Conservation (phyloP, 139 green algal species). For the Parachlorella kessleri region DNA sequence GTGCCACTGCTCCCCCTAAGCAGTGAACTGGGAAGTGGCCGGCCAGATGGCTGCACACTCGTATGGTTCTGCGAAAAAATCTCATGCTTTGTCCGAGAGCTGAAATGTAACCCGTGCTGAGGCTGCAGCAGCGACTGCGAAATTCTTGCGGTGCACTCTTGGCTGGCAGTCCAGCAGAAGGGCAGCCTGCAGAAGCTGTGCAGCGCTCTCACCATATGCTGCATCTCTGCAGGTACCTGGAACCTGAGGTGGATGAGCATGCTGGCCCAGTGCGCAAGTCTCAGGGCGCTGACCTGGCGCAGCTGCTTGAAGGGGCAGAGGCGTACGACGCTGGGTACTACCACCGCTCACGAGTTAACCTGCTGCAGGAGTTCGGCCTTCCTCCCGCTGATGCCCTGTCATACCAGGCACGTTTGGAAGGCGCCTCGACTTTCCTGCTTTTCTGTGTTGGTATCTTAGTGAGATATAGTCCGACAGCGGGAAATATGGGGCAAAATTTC, state of each 20-base stretch:
- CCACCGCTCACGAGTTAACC: constrained; percentile 9
- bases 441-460: neutral
- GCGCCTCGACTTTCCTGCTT: neutral
- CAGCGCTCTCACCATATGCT: neutral
- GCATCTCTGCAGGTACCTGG: constrained; percentile 11
- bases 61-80: neutral
- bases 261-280: constrained; percentile 12
- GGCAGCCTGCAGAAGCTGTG: too few species aligned
- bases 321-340: constrained; percentile 17
- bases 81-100: neutral
- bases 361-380: constrained; percentile 12
- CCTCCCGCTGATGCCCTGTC: constrained; percentile 2
- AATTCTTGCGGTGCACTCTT: too few species aligned
- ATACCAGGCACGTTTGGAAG: neutral
- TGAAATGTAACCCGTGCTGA: neutral
- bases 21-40: too few species aligned
- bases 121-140: too few species aligned
- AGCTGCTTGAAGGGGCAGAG: constrained; percentile 19
- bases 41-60: too few species aligned
- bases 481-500: neutral
- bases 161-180: too few species aligned
- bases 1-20: too few species aligned
- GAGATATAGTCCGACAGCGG: neutral
- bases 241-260: constrained; percentile 3
- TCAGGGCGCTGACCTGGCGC: constrained; percentile 28